Evolutionary conservation across 2,329 filamentous ascomycete genomes (phyloP).

Genomic region (Bisporella sp.): DNA sequence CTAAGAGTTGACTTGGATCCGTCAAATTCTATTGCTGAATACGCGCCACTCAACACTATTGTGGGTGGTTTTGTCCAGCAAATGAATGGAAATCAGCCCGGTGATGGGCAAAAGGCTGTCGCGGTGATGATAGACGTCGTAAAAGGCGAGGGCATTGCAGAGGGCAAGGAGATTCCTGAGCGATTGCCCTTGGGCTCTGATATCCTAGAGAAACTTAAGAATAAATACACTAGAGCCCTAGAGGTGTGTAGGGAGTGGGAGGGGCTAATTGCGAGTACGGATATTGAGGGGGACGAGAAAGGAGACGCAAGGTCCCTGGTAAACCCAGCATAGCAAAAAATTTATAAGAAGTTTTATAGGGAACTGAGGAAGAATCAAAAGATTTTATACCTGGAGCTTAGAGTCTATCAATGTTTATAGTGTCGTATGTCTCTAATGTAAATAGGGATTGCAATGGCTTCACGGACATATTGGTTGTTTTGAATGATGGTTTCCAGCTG

Average conservation of each 20-base stretch:
- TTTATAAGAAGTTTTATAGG: too few relatives aligned
- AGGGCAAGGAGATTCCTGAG: conserved; percentile 43
- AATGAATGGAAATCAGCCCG: conserved; percentile 42
- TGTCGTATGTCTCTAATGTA: too few relatives aligned
- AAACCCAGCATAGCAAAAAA: too few relatives aligned
- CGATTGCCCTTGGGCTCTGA: conserved; percentile 50
- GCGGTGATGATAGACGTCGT: conserved; percentile 48
- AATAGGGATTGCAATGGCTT: too few relatives aligned
- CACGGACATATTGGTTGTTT: too few relatives aligned
- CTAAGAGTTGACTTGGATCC: not conserved
- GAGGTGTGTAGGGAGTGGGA: conserved; percentile 43
- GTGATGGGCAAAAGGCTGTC: conserved; percentile 47
- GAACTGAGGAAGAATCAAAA: too few relatives aligned
- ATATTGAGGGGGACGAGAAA: not conserved
- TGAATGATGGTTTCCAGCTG: too few relatives aligned
- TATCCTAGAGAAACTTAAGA: conserved; percentile 33
- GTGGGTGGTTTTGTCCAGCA: conserved; percentile 26
- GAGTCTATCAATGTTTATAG: too few relatives aligned
- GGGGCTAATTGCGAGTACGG: conserved; percentile 28
- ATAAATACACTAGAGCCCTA: conserved; percentile 37
- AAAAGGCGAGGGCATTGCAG: conserved; percentile 40
- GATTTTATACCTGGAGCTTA: too few relatives aligned
- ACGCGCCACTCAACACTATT: conserved; percentile 15
- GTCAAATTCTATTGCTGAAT: conserved; percentile 8
- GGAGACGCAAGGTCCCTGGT: too few relatives aligned